A percentile compares a stretch with the other conserved stretches of the same genome.
phyloP scores from a whole-genome alignment of 2,329 filamentous ascomycete genomes.

The Metarhizium robertsii region DNA sequence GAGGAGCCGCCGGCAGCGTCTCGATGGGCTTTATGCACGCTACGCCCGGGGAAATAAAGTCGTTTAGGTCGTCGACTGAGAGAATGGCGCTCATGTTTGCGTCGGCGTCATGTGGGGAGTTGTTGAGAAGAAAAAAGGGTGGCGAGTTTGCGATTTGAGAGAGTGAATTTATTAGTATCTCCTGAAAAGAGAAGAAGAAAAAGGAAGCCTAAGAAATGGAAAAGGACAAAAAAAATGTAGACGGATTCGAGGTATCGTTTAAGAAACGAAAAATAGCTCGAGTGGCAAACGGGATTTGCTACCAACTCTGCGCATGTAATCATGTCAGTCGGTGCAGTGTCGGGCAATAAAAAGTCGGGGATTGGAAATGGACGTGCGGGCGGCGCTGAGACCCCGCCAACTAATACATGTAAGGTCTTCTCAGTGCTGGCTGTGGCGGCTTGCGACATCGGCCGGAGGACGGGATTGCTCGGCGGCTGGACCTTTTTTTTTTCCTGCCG shows the following conservation, averaged over 20 bases:
- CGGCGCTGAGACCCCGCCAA: not conserved
- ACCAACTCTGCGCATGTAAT: too few relatives aligned
- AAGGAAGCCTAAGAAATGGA: too few relatives aligned
- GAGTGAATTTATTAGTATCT: too few relatives aligned
- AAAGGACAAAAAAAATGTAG: too few relatives aligned
- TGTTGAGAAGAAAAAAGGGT: not conserved
- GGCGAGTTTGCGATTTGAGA: not conserved
- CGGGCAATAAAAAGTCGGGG: constrained; percentile 21
- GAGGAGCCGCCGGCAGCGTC: constrained; percentile 58
- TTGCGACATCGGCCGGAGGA: constrained; percentile 7
- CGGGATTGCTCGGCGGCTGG: too few relatives aligned
- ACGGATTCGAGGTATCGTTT: too few relatives aligned
- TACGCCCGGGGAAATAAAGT: constrained; percentile 96
- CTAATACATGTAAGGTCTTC: not conserved
- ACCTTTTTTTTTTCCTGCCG: too few relatives aligned
- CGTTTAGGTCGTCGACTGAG: constrained; percentile 92
- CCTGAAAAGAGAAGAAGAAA: too few relatives aligned
- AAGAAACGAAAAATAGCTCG: too few relatives aligned
- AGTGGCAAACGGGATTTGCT: too few relatives aligned
- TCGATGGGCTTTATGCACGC: constrained; percentile 98
- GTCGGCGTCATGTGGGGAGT: not conserved
- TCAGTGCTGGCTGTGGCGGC: not conserved
- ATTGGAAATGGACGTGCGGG: constrained; percentile 22
- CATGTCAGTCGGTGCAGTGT: not conserved
- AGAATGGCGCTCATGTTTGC: constrained; percentile 85